phyloP scores from a whole-genome alignment of 306 rosid species.

The Vigna hirtella region DNA sequence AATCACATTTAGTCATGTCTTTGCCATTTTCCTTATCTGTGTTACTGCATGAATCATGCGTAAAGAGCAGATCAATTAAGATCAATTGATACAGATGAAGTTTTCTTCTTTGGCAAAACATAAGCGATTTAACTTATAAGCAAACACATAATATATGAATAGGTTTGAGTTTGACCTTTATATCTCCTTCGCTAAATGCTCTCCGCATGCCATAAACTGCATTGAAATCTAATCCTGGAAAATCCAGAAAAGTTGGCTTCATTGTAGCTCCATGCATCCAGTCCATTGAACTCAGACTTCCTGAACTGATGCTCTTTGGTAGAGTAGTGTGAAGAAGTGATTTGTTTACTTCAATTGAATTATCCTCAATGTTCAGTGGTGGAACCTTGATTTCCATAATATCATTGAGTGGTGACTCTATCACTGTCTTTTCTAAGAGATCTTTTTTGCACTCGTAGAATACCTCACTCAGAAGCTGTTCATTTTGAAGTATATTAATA shows the following conservation, averaged over 20 bases:
- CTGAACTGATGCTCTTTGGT: conserved; percentile 80
- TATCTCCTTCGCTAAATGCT: conserved; percentile 93
- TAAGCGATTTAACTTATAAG: background rate
- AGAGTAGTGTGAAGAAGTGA: conserved; percentile 52
- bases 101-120: background rate
- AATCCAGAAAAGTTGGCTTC: conserved; percentile 65
- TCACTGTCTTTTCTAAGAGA: conserved; percentile 69
- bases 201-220: conserved; percentile 79
- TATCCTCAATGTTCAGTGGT: conserved; percentile 52
- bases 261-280: conserved; percentile 70
- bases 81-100: conserved; percentile 6
- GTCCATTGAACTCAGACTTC: conserved; percentile 74
- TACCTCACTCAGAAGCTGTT: conserved; percentile 82
- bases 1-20: conserved; percentile 7
- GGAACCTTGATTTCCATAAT: conserved; percentile 74
- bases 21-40: conserved; percentile 25
- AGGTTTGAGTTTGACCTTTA: conserved; percentile 68
- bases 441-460: conserved; percentile 82
- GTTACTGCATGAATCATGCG: background rate
- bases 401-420: conserved; percentile 63
- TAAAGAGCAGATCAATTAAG: background rate
- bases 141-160: conserved; percentile 18
- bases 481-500: conserved; percentile 75
- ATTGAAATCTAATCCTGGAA: conserved; percentile 71
- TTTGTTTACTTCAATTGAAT: conserved; percentile 60